These are phyloP conservation scores for Albophoma yamanashiensis DNA, from an alignment of 2,329 filamentous ascomycete genomes.

Conservation along the genomic window DNA sequence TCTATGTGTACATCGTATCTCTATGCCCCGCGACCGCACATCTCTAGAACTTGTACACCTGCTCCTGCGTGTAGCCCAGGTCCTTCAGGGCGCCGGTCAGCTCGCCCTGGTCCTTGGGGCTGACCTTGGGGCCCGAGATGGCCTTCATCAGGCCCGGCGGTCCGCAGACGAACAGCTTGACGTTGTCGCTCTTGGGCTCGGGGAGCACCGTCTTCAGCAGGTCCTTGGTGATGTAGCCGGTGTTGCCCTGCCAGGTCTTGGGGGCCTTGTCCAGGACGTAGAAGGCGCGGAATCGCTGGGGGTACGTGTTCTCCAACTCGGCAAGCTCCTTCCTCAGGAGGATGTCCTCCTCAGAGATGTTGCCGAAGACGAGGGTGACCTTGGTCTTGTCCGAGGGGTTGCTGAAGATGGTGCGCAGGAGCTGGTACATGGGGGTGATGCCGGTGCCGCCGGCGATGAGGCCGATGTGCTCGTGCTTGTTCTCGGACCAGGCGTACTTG, in stretches of 20 bases:
- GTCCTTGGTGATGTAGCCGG: constrained; percentile 81
- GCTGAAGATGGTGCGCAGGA: constrained; percentile 83
- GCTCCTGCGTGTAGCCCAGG: constrained; percentile 57
- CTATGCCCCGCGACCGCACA: neutral
- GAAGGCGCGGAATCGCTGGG: constrained; percentile 89
- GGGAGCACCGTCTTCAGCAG: constrained; percentile 90
- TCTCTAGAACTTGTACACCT: constrained; percentile 85
- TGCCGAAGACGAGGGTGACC: constrained; percentile 90
- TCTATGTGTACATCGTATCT: neutral
- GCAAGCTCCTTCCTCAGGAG: constrained; percentile 78
- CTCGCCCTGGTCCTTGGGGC: constrained; percentile 90
- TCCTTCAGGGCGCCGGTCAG: constrained; percentile 72
- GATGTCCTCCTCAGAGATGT: constrained; percentile 82
- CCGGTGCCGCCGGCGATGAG: constrained; percentile 91
- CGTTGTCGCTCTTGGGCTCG: constrained; percentile 80
- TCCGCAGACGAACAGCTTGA: constrained; percentile 95
- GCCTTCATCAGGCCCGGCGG: constrained; percentile 91
- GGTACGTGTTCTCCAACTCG: constrained; percentile 87
- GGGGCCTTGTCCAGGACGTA: constrained; percentile 80
- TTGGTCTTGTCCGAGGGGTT: constrained; percentile 96
- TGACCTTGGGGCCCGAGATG: constrained; percentile 80
- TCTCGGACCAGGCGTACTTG: constrained; percentile 81
- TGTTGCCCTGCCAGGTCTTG: constrained; percentile 67
- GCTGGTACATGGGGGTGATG: constrained; percentile 97
- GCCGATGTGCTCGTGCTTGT: constrained; percentile 87